phyloP scores from a whole-genome alignment of 2,329 filamentous ascomycete genomes.

The Claviceps sp. region DNA sequence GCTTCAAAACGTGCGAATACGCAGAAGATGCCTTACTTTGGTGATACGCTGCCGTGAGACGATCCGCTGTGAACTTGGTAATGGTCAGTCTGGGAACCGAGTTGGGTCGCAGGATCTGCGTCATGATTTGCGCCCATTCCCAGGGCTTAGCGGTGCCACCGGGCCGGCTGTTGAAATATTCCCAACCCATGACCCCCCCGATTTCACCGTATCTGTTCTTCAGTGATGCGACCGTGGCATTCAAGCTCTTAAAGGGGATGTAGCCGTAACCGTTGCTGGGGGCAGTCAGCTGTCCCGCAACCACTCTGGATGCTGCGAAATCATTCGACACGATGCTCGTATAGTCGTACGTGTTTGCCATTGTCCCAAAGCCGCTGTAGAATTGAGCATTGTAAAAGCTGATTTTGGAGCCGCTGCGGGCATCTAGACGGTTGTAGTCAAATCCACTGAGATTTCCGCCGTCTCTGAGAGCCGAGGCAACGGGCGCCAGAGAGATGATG shows the following conservation, averaged over 20 bases:
- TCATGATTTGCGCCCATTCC: slow-evolving; percentile 52
- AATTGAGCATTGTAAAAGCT: slow-evolving; percentile 81
- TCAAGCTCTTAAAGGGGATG: slow-evolving; percentile 30
- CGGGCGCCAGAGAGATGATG: slow-evolving; percentile 65
- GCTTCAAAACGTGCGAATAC: not conserved
- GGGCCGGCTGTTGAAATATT: slow-evolving; percentile 58
- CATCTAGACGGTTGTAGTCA: slow-evolving; percentile 58
- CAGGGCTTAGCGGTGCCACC: slow-evolving; percentile 47
- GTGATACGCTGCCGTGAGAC: slow-evolving; percentile 4
- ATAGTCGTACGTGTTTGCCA: slow-evolving; percentile 27
- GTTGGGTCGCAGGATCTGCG: slow-evolving; percentile 15
- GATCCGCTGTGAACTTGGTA: slow-evolving; percentile 4
- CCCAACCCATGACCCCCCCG: slow-evolving; percentile 84
- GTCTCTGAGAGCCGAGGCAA: slow-evolving; percentile 53
- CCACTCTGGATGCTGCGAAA: slow-evolving; percentile 57
- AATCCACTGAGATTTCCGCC: slow-evolving; percentile 60
- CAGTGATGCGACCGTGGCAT: slow-evolving; percentile 25
- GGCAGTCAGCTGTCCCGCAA: slow-evolving; percentile 67
- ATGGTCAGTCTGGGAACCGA: slow-evolving; percentile 7
- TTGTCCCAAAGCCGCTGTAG: slow-evolving; percentile 70
- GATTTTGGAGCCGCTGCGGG: slow-evolving; percentile 46
- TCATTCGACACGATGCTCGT: slow-evolving; percentile 40
- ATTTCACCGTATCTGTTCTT: slow-evolving; percentile 46
- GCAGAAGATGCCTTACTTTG: not conserved
- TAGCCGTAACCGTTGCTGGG: slow-evolving; percentile 48